Percentiles rank a stretch among this genome's conserved stretches.
Evolutionary conservation across 495 filamentous ascomycete genomes (phyloP).

Genomic region (Hypoxylon intermedium): DNA sequence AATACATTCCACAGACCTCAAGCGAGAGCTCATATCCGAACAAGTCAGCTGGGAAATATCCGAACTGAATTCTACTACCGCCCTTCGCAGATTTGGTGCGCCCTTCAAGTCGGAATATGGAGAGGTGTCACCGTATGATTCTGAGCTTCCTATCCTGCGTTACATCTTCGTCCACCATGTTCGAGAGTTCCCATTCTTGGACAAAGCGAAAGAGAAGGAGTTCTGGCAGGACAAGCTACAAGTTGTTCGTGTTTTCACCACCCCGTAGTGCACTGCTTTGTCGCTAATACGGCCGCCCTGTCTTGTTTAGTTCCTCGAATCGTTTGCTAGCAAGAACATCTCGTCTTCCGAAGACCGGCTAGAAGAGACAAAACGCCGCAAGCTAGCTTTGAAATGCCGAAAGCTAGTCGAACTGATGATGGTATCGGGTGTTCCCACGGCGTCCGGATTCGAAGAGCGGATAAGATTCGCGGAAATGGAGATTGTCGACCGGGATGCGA

Average conservation of each 20-base stretch:
- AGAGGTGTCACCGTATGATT: slow-evolving; percentile 91
- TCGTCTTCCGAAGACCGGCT: slow-evolving; percentile 94
- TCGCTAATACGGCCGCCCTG: slow-evolving; percentile 18
- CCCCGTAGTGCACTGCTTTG: not conserved
- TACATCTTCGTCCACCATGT: slow-evolving; percentile 99
- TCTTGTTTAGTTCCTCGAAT: slow-evolving; percentile 81
- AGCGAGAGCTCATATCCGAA: slow-evolving; percentile 89
- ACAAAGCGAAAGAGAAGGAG: slow-evolving; percentile 95
- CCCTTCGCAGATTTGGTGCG: slow-evolving; percentile 91
- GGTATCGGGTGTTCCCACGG: slow-evolving; percentile 95
- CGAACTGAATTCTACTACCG: slow-evolving; percentile 92
- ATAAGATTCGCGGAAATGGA: slow-evolving; percentile 97
- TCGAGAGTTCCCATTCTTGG: slow-evolving; percentile 95
- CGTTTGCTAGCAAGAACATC: slow-evolving; percentile 96
- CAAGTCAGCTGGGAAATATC: slow-evolving; percentile 88
- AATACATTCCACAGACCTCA: slow-evolving; percentile 93
- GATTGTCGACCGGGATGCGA: slow-evolving; percentile 89
- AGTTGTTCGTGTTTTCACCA: slow-evolving; percentile 67
- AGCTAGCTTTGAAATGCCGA: slow-evolving; percentile 88
- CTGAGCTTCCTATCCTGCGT: slow-evolving; percentile 88
- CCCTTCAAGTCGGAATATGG: slow-evolving; percentile 92
- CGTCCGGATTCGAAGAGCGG: slow-evolving; percentile 95
- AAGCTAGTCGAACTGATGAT: slow-evolving; percentile 99
- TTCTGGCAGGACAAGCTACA: slow-evolving; percentile 99
- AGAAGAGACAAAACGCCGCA: slow-evolving; percentile 93